phyloP scores from a whole-genome alignment of 257 asterid genomes.

The Vinca minor region DNA sequence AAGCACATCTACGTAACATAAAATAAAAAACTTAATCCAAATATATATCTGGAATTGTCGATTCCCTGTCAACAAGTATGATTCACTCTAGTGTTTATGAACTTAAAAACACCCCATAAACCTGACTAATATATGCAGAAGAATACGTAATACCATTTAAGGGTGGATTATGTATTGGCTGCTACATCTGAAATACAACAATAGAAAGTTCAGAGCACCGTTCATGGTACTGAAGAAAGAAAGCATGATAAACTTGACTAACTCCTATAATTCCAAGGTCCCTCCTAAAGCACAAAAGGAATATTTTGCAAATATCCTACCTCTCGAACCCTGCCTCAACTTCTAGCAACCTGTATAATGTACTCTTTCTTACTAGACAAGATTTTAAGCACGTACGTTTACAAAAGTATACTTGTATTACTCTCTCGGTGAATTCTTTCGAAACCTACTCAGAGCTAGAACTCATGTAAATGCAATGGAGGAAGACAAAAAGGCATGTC shows the following conservation, averaged over 20 bases:
- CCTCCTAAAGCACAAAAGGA: background rate
- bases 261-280: too few species aligned
- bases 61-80: background rate
- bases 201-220: background rate
- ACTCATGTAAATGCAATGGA: background rate
- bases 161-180: background rate
- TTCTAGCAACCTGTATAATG: too few species aligned
- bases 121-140: background rate
- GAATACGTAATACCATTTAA: background rate
- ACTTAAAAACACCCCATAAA: background rate
- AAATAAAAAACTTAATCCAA: background rate
- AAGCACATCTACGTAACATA: background rate
- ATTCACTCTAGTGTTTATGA: background rate
- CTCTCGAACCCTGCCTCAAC: background rate
- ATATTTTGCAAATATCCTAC: background rate
- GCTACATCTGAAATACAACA: background rate
- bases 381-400: background rate
- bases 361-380: background rate
- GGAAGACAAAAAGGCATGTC: background rate
- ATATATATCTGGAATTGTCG: background rate
- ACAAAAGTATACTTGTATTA: too few species aligned
- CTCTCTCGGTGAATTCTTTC: background rate
- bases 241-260: too few species aligned
- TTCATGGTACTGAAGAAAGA: background rate
- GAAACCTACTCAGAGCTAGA: background rate